Evolutionary conservation across 2,329 filamentous ascomycete species (phyloP), one percentile per base, ranked within the genome.

Genomic region (Colletotrichum sp.): DNA sequence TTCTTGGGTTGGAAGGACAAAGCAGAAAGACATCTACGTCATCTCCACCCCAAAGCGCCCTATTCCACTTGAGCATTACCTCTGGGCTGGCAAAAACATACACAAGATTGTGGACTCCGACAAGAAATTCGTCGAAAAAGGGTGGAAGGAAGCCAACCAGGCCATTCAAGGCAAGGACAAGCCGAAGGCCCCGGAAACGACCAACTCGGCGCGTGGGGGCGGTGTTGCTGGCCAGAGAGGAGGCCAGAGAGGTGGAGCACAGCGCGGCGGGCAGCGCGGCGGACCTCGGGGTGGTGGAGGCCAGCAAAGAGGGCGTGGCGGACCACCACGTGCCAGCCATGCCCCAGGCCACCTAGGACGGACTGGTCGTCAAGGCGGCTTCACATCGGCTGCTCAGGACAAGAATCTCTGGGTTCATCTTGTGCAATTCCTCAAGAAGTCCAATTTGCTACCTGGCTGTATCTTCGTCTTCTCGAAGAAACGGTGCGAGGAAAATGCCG

Each of bases 391-490:
- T 74, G 96, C 96, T 0, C 97, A 99, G 84, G 97, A 99, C 85
- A 96, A 96, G 83, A 98, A 96, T 77, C 90, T 98, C 9, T 99
- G 97, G 97, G 96, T 98, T 43, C 95, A 98, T 81, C 90, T 99
- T 52, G 96, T 99, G 4, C 95, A 98, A 81, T 96, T 95, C 84
- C 89, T 99, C 69, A 95, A 93, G 80, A 98, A 98, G 83, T 92
- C 96, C 68, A 95, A 92, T 64, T 89, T 99, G 5, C 90, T 99
- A 5, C 97, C 97, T 1, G 95, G 94, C 10, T 98, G 96, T 83
- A 98, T 99, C 78, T 99, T 99, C 82, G 96, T 99, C 71, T 99
- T 99, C 84, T 99, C 97, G 4, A 99, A 98, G 87, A 98, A 97
- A 85, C 90, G 97, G 68, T 98, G 97, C 80, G 97, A 99, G 84